These are phyloP conservation scores for Monilinia laxa DNA, from an alignment of 2,329 filamentous ascomycete species.

Conservation along the genomic window DNA sequence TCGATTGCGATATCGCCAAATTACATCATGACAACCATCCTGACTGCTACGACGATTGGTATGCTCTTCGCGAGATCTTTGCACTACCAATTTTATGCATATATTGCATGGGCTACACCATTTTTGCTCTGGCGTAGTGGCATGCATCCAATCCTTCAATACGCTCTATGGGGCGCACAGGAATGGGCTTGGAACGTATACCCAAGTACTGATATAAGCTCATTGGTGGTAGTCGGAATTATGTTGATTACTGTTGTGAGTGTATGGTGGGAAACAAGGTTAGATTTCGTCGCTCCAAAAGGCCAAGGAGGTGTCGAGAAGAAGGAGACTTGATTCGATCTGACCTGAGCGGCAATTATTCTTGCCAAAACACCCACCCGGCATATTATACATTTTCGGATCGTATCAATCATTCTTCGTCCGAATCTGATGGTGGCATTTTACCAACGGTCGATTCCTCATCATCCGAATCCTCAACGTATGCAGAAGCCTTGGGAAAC, in stretches of 20 bases:
- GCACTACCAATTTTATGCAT: conserved; percentile 75
- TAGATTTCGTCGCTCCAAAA: conserved; percentile 37
- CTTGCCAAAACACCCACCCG: not conserved
- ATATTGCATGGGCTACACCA: conserved; percentile 70
- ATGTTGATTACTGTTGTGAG: conserved; percentile 62
- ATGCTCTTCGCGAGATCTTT: conserved; percentile 68
- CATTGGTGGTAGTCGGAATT: conserved; percentile 65
- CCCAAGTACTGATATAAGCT: conserved; percentile 65
- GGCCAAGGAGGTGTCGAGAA: conserved; percentile 34
- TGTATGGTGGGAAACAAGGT: conserved; percentile 42
- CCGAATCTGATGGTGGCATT: conserved; percentile 79
- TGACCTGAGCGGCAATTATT: not conserved
- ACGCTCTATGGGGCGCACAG: conserved; percentile 61
- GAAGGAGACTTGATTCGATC: conserved; percentile 31
- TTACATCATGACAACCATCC: conserved; percentile 61
- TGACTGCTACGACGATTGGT: conserved; percentile 64
- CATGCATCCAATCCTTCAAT: conserved; percentile 58
- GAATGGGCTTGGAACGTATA: conserved; percentile 76
- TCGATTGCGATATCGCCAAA: conserved; percentile 54
- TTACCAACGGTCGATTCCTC: conserved; percentile 79
- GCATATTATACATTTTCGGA: not conserved
- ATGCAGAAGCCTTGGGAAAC: conserved; percentile 65
- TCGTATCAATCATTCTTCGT: conserved; percentile 55
- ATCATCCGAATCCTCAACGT: conserved; percentile 65
- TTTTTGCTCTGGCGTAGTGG: conserved; percentile 67